Conservation (phyloP, 2,329 filamentous ascomycete genomes). For the Coniochaeta sp. region DNA sequence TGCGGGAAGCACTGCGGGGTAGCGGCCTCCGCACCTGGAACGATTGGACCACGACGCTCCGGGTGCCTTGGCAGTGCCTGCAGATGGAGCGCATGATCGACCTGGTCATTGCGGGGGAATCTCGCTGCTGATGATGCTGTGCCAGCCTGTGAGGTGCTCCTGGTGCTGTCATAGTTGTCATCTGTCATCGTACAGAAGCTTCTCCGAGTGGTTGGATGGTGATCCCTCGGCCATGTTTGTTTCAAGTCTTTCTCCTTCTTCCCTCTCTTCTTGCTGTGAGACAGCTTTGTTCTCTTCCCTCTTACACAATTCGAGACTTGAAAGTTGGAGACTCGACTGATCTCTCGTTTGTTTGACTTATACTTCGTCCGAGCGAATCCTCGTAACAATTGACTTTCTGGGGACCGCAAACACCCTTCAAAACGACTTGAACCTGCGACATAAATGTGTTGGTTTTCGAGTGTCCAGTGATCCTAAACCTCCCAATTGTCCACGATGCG, state of each 20-base stretch:
- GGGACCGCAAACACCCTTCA: too few relatives aligned
- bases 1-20: background rate
- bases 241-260: background rate
- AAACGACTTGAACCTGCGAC: background rate
- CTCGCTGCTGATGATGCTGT: background rate
- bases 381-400: background rate
- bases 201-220: background rate
- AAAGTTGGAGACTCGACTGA: background rate
- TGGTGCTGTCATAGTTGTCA: background rate
- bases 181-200: background rate
- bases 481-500: constrained; percentile 16
- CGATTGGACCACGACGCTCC: background rate
- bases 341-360: background rate
- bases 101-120: background rate
- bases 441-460: background rate
- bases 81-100: background rate
- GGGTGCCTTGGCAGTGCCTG: background rate
- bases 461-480: background rate
- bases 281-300: background rate
- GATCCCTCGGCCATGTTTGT: background rate
- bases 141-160: too few relatives aligned
- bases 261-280: background rate
- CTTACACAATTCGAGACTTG: background rate
- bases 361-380: background rate
- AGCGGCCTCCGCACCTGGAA: background rate